Evolutionary conservation across 306 rosid genomes (phyloP).

Genomic region (Castanopsis chinensis): DNA sequence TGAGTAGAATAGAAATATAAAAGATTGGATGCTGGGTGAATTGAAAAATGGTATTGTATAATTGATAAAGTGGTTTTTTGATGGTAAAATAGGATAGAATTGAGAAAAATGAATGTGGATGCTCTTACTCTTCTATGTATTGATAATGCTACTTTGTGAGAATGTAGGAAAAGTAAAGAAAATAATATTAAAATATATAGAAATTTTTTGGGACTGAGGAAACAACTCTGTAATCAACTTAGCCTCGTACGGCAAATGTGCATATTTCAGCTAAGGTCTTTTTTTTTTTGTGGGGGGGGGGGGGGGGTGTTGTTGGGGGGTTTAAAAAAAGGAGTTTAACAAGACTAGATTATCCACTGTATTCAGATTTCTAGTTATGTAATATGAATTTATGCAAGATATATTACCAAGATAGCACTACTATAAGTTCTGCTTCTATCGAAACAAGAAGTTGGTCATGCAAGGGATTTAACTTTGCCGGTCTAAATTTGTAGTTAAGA

Average conservation of each 20-base stretch:
- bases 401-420: neutral
- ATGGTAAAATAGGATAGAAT: too few species aligned
- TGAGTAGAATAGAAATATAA: too few species aligned
- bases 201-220: constrained; percentile 4
- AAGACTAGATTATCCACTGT: neutral
- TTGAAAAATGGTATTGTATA: too few species aligned
- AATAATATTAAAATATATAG: neutral
- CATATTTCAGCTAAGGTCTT: too few species aligned
- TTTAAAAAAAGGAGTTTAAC: neutral
- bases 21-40: too few species aligned
- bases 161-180: constrained; percentile 7
- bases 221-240: neutral
- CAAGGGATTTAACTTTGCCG: neutral
- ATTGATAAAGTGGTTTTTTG: too few species aligned
- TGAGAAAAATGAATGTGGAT: too few species aligned
- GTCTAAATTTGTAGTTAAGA: neutral
- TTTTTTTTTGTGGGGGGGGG: too few species aligned
- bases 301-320: too few species aligned
- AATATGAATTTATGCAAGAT: neutral
- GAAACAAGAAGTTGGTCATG: neutral
- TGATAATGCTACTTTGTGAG: constrained; percentile 3
- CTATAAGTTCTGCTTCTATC: neutral
- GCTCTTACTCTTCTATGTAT: constrained; percentile 1
- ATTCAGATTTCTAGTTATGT: neutral
- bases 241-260: too few species aligned